Evolutionary conservation across 2,329 filamentous ascomycete genomes (phyloP).

Genomic region (Botrytis porri): DNA sequence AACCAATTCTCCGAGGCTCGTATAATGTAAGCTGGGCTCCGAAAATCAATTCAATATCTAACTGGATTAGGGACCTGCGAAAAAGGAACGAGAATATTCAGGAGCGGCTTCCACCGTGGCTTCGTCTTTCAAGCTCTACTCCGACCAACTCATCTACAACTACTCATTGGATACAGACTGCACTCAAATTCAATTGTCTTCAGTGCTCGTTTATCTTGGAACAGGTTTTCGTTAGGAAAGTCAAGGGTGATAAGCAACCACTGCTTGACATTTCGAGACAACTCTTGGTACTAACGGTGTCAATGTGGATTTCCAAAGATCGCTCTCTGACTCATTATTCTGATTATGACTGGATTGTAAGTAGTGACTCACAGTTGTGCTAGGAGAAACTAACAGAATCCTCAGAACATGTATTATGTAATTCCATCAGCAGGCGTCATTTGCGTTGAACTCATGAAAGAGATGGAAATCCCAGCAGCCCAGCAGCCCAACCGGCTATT

Average conservation of each 20-base stretch:
- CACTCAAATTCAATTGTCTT: constrained; percentile 41
- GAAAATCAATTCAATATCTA: constrained; percentile 25
- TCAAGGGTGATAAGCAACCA: constrained; percentile 30
- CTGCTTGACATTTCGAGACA: constrained; percentile 44
- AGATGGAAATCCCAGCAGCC: constrained; percentile 39
- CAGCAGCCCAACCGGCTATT: constrained; percentile 33
- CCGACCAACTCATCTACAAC: constrained; percentile 44
- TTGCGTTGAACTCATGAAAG: constrained; percentile 50
- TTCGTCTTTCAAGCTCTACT: constrained; percentile 40
- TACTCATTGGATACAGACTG: constrained; percentile 33
- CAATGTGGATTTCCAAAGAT: constrained; percentile 50
- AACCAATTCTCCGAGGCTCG: constrained; percentile 4
- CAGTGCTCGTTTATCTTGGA: constrained; percentile 47
- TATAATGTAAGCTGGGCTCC: neutral
- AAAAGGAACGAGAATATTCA: constrained; percentile 41
- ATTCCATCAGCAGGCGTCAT: constrained; percentile 50
- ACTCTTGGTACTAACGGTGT: constrained; percentile 46
- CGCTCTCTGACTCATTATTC: constrained; percentile 42
- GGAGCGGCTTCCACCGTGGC: constrained; percentile 38
- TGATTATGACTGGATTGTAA: constrained; percentile 47
- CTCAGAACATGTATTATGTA: constrained; percentile 44
- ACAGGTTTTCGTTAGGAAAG: constrained; percentile 50
- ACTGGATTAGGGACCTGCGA: constrained; percentile 37
- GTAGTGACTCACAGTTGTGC: neutral
- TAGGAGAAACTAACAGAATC: neutral